Conservation (phyloP, 345 rosid genomes). For the Odontarrhena argentea region DNA sequence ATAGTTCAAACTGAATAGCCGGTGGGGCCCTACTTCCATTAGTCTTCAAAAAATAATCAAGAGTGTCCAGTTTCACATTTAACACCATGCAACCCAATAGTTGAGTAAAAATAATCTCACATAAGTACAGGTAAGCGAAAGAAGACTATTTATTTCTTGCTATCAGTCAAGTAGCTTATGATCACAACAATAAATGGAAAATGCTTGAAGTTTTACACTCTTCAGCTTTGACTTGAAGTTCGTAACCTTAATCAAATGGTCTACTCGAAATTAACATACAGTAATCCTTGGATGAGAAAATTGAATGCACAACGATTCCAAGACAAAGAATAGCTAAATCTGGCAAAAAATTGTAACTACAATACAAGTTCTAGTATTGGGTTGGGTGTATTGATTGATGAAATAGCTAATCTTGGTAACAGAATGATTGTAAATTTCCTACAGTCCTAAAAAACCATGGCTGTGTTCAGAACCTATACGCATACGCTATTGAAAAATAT, state of each 20-base stretch:
- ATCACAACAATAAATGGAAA: conserved; percentile 2
- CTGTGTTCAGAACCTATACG: conserved; percentile 10
- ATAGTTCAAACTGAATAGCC: not conserved
- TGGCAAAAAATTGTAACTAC: conserved; percentile 1
- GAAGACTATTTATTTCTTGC: conserved; percentile 2
- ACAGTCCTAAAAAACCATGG: conserved; percentile 3
- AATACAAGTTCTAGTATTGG: conserved; percentile 1
- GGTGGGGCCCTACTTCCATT: not conserved
- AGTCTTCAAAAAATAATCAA: not conserved
- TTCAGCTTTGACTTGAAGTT: conserved; percentile 18
- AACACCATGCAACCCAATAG: conserved; percentile 9
- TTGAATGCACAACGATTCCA: not conserved
- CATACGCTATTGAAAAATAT: not conserved
- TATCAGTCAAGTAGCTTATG: conserved; percentile 23
- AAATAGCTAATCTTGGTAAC: conserved; percentile 21
- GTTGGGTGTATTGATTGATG: conserved; percentile 2
- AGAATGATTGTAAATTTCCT: conserved; percentile 16
- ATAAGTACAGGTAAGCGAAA: not conserved
- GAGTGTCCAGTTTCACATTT: conserved; percentile 27
- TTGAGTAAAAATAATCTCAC: conserved; percentile 3
- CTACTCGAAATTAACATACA: conserved; percentile 3
- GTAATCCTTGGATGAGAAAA: not conserved
- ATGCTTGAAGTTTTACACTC: not conserved
- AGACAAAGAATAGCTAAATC: not conserved
- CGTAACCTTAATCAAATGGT: conserved; percentile 13